phyloP scores from a whole-genome alignment of 768 basidiomycete genomes.

The Lactarius trivialis region DNA sequence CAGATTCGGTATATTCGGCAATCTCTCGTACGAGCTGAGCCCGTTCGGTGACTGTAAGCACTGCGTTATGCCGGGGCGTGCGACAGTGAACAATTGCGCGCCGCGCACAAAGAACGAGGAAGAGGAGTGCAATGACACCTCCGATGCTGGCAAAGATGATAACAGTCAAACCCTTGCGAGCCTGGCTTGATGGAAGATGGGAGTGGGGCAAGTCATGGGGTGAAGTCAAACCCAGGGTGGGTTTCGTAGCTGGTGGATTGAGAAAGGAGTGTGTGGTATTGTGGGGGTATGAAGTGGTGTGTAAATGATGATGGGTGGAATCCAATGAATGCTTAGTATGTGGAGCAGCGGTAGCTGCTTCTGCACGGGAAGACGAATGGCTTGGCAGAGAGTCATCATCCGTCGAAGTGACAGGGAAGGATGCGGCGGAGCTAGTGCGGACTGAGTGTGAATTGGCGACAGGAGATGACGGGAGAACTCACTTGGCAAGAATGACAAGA shows the following conservation, averaged over 20 bases:
- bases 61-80: conserved; percentile 42
- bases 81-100: conserved; percentile 39
- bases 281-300: neutral
- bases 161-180: conserved; percentile 23
- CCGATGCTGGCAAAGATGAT: conserved; percentile 44
- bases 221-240: neutral
- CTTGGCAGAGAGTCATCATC: neutral
- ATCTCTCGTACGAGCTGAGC: conserved; percentile 46
- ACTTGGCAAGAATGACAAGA: neutral
- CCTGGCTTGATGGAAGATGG: neutral
- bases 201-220: neutral
- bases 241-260: neutral
- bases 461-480: neutral
- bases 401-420: neutral
- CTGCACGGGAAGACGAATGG: neutral
- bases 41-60: conserved; percentile 35
- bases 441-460: neutral
- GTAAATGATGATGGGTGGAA: neutral
- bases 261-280: neutral
- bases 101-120: conserved; percentile 36
- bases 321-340: neutral
- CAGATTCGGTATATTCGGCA: conserved; percentile 40
- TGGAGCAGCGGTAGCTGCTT: neutral
- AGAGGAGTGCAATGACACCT: conserved; percentile 32
- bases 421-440: neutral